Evolutionary conservation across 108 stramenopile species (phyloP).

Genomic region (Pseudonitzschia multistriata): DNA sequence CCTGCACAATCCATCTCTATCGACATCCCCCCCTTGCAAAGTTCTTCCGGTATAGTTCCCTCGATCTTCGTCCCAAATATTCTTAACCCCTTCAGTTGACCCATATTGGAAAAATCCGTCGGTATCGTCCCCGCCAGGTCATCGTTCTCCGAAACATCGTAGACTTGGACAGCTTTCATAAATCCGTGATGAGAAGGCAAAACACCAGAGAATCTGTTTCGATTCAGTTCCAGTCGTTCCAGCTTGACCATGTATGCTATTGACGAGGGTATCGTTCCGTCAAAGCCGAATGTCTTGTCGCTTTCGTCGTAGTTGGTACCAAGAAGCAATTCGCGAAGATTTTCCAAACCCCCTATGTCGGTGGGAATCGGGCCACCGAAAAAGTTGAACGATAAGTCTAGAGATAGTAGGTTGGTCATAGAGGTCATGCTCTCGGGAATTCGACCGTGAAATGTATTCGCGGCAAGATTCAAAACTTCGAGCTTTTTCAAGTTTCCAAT

Average conservation of each 20-base stretch:
- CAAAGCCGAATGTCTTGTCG: slow-evolving; percentile 21
- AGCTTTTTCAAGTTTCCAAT: not conserved
- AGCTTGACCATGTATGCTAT: slow-evolving; percentile 31
- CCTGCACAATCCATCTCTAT: slow-evolving; percentile 18
- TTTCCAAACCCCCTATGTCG: slow-evolving; percentile 23
- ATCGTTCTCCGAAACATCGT: slow-evolving; percentile 28
- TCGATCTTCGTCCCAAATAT: slow-evolving; percentile 34
- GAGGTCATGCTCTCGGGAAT: not conserved
- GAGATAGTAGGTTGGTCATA: not conserved
- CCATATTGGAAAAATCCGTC: slow-evolving; percentile 23
- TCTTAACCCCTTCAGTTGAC: slow-evolving; percentile 21
- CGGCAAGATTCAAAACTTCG: not conserved
- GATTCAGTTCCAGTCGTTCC: slow-evolving; percentile 11
- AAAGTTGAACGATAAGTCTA: slow-evolving; percentile 19
- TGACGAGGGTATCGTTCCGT: slow-evolving; percentile 30
- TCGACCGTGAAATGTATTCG: slow-evolving; percentile 7
- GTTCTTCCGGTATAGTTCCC: slow-evolving; percentile 29
- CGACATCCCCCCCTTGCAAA: slow-evolving; percentile 7
- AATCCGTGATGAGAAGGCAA: slow-evolving; percentile 19
- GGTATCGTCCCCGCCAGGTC: slow-evolving; percentile 34
- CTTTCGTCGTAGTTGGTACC: slow-evolving; percentile 41
- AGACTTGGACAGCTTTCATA: slow-evolving; percentile 1
- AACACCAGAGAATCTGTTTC: slow-evolving; percentile 21
- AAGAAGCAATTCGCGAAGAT: slow-evolving; percentile 48
- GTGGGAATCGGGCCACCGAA: slow-evolving; percentile 31